Evolutionary conservation across 1,139 yeast genomes (phyloP).

Genomic region (Tardiomyces blankii): DNA sequence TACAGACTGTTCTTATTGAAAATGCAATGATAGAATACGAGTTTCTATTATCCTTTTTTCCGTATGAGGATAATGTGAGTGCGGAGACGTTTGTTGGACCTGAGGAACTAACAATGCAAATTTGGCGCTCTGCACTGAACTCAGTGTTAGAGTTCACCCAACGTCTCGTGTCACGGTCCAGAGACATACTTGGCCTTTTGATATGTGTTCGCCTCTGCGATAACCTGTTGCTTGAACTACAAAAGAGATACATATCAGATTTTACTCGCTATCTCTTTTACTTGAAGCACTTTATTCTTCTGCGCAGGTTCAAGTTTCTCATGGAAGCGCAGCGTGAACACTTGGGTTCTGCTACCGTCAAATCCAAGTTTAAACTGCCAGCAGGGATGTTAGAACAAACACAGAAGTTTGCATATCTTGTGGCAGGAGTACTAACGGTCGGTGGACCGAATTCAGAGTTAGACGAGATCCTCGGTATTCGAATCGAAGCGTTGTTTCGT

Average conservation of each 20-base stretch:
- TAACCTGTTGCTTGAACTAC: conserved; percentile 49
- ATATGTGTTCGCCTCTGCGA: conserved; percentile 66
- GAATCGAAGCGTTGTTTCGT: conserved; percentile 56
- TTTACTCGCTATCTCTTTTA: conserved; percentile 48
- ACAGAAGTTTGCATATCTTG: conserved; percentile 64
- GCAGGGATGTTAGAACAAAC: conserved; percentile 37
- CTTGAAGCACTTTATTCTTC: conserved; percentile 46
- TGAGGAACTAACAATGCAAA: conserved; percentile 35
- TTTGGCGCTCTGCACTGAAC: conserved; percentile 42
- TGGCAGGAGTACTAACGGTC: conserved; percentile 62
- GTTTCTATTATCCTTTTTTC: conserved; percentile 65
- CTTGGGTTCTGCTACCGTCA: conserved; percentile 35
- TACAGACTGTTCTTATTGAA: conserved; percentile 64
- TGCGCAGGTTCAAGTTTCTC: conserved; percentile 79
- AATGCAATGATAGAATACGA: conserved; percentile 66
- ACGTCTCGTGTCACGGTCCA: conserved; percentile 38
- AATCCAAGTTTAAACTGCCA: conserved; percentile 15
- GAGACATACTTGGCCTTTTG: conserved; percentile 66
- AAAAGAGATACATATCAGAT: conserved; percentile 55
- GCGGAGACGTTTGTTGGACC: no score
- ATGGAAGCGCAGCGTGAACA: conserved; percentile 71
- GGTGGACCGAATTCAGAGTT: conserved; percentile 11
- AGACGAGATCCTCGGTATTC: conserved; percentile 62
- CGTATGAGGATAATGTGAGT: conserved; percentile 34
- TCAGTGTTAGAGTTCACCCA: conserved; percentile 41